Conservation (phyloP, 352 stramenopile species). For the Pythium phragmiticola region DNA sequence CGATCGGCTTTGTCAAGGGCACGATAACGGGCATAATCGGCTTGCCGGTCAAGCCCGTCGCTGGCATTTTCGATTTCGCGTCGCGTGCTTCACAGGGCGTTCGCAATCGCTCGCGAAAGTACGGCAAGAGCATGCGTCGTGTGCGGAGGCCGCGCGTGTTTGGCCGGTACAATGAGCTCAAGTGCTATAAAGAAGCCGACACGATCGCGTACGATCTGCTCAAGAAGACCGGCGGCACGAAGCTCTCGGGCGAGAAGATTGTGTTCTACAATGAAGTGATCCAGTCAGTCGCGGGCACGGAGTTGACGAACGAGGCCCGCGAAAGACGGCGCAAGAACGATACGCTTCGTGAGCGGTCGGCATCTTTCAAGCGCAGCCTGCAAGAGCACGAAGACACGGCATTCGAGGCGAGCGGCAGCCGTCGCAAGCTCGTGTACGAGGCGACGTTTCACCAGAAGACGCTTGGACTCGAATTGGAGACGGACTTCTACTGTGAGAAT, state of each 20-base stretch:
- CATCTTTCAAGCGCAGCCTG: slow-evolving; percentile 62
- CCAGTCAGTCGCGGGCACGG: slow-evolving; percentile 66
- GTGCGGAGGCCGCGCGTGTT: slow-evolving; percentile 84
- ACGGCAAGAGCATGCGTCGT: slow-evolving; percentile 74
- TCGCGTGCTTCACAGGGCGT: slow-evolving; percentile 85
- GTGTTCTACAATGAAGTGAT: slow-evolving; percentile 88
- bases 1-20: slow-evolving; percentile 81
- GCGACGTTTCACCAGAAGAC: slow-evolving; percentile 82
- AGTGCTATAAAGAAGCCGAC: slow-evolving; percentile 88
- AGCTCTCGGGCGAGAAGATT: slow-evolving; percentile 80
- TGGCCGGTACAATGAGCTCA: slow-evolving; percentile 87
- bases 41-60: slow-evolving; percentile 83
- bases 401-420: slow-evolving; percentile 23
- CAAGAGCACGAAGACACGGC: slow-evolving; percentile 62
- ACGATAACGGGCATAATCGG: slow-evolving; percentile 88
- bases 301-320: slow-evolving; percentile 76
- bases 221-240: slow-evolving; percentile 64
- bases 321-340: slow-evolving; percentile 57
- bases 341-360: slow-evolving; percentile 59
- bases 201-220: slow-evolving; percentile 85
- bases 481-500: slow-evolving; percentile 89
- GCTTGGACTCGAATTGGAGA: slow-evolving; percentile 83
- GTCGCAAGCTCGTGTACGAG: slow-evolving; percentile 73
- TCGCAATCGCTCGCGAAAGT: slow-evolving; percentile 77
- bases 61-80: slow-evolving; percentile 89